Conservation (phyloP, 805 yeast genomes). For the Teunomyces barrocoloradensis region DNA sequence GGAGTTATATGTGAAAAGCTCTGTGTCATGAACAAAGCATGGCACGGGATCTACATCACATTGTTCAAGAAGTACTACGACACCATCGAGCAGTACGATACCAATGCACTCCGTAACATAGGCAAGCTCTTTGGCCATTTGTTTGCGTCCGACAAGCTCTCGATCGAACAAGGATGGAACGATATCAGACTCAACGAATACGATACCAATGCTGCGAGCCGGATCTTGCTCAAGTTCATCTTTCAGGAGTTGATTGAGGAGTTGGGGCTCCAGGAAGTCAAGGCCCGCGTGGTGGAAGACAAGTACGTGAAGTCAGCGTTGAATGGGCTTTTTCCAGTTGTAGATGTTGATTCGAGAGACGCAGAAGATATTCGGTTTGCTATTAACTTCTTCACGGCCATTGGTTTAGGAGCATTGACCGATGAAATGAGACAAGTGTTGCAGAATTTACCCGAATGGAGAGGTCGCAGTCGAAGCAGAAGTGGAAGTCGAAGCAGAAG, state of each 20-base stretch:
- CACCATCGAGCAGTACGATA: conserved; percentile 63
- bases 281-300: conserved; percentile 47
- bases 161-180: conserved; percentile 56
- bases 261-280: conserved; percentile 56
- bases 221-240: conserved; percentile 79
- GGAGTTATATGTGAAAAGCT: conserved; percentile 74
- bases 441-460: conserved; percentile 26
- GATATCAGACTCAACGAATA: conserved; percentile 61
- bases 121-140: conserved; percentile 87
- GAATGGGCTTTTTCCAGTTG: conserved; percentile 62
- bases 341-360: conserved; percentile 27
- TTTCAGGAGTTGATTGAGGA: conserved; percentile 79
- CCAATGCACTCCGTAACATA: conserved; percentile 70
- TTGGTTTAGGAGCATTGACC: conserved; percentile 80
- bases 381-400: conserved; percentile 90
- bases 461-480: conserved; percentile 12
- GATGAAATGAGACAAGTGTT: conserved; percentile 71
- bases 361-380: conserved; percentile 66
- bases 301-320: conserved; percentile 48
- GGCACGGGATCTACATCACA: conserved; percentile 55
- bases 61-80: conserved; percentile 58
- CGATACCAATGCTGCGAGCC: conserved; percentile 72
- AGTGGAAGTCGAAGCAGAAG: conserved; percentile 9
- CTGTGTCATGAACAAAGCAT: conserved; percentile 46
- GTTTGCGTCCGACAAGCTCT: conserved; percentile 65